Evolutionary conservation across 768 basidiomycete species (phyloP).

Genomic region (Naematelia encephala): DNA sequence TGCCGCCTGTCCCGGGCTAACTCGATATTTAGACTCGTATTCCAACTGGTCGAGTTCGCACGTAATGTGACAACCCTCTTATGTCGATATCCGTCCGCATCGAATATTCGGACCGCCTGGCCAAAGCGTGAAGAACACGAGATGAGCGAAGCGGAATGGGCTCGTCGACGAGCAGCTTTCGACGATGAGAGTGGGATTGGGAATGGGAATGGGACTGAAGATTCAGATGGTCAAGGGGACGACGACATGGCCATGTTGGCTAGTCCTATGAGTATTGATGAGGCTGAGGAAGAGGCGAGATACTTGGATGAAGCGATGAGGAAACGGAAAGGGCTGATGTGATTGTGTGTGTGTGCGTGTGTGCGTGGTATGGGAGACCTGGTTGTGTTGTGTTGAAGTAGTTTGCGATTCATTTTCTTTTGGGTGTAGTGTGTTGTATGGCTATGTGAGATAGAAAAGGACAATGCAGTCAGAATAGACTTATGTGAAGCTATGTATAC

Average conservation of each 20-base stretch:
- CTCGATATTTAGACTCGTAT: constrained; percentile 36
- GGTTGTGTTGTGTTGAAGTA: too few relatives aligned
- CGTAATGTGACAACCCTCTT: constrained; percentile 37
- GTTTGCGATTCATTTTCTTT: too few relatives aligned
- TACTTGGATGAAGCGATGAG: constrained; percentile 37
- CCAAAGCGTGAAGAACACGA: constrained; percentile 18
- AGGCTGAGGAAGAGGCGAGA: constrained; percentile 31
- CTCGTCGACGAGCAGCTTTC: constrained; percentile 32
- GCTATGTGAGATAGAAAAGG: too few relatives aligned
- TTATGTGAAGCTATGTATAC: too few relatives aligned
- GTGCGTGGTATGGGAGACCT: too few relatives aligned
- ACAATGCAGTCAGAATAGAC: too few relatives aligned
- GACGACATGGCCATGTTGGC: neutral
- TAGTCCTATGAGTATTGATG: constrained; percentile 19
- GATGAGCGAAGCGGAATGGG: constrained; percentile 41
- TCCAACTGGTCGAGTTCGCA: constrained; percentile 48
- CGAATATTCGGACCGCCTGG: constrained; percentile 18
- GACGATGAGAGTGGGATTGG: constrained; percentile 7
- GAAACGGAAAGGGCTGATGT: constrained; percentile 12
- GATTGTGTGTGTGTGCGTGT: neutral
- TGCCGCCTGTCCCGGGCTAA: neutral
- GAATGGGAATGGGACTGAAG: constrained; percentile 4
- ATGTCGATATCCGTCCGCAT: constrained; percentile 12
- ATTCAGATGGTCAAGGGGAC: constrained; percentile 17
- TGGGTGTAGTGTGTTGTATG: too few relatives aligned